Conservation (phyloP, 257 asterid species). For the Penstemon barbatus region DNA sequence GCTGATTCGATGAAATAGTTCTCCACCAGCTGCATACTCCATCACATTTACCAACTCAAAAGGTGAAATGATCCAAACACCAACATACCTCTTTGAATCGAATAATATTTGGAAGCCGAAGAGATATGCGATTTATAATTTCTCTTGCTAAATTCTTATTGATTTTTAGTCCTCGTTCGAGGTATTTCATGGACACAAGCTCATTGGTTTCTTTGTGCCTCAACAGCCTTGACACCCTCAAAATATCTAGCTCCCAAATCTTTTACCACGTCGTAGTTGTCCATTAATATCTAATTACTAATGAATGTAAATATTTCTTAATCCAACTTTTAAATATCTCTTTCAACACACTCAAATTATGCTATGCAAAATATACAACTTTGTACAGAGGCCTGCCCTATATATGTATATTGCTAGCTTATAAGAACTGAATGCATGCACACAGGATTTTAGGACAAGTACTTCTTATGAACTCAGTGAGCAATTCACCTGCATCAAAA, state of each 20-base stretch:
- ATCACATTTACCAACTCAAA: slow-evolving; percentile 36
- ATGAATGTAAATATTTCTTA: neutral
- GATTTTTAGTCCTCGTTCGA: slow-evolving; percentile 79
- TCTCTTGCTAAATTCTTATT: slow-evolving; percentile 84
- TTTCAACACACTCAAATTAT: neutral
- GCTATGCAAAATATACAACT: no score
- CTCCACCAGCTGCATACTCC: slow-evolving; percentile 86
- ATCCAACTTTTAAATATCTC: neutral
- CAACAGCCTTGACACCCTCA: slow-evolving; percentile 70
- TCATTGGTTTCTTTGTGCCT: slow-evolving; percentile 72
- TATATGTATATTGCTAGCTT: neutral
- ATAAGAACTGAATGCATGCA: neutral
- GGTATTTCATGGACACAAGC: slow-evolving; percentile 77
- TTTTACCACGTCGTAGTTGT: slow-evolving; percentile 68
- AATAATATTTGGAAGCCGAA: slow-evolving; percentile 78
- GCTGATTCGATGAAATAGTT: slow-evolving; percentile 67
- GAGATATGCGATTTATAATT: slow-evolving; percentile 76
- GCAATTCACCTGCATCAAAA: no score
- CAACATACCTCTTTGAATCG: slow-evolving; percentile 70
- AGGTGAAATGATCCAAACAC: neutral
- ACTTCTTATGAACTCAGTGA: no score
- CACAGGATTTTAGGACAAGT: no score
- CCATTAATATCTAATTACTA: slow-evolving; percentile 35
- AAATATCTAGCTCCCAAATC: slow-evolving; percentile 79
- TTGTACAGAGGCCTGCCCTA: no score